Evolutionary conservation across 306 rosid species (phyloP).

Genomic region (Rosa chinensis): DNA sequence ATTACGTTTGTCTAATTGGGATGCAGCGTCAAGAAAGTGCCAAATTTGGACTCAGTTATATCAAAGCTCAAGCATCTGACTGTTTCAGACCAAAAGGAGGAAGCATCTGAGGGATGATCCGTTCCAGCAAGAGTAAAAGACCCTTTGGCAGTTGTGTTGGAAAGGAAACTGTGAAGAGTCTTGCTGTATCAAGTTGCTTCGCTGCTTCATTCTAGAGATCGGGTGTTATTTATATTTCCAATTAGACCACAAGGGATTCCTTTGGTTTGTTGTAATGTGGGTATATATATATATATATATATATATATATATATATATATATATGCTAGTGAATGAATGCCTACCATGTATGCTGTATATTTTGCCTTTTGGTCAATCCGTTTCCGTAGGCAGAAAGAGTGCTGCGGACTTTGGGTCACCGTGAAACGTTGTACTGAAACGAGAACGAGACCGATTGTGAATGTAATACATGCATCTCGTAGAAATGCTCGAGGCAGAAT

Average conservation of each 20-base stretch:
- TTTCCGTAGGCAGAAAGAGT: background rate
- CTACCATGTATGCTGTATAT: background rate
- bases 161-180: background rate
- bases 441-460: too few relatives aligned
- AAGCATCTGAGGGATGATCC: background rate
- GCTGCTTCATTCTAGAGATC: background rate
- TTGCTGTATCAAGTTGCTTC: background rate
- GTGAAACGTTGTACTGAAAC: too few relatives aligned
- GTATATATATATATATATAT: background rate
- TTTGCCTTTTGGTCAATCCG: background rate
- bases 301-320: background rate
- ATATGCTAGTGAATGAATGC: background rate
- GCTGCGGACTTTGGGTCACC: too few relatives aligned
- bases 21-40: slow-evolving; percentile 41
- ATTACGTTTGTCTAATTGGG: background rate
- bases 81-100: background rate
- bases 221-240: background rate
- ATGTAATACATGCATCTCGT: too few relatives aligned
- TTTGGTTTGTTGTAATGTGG: background rate
- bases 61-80: slow-evolving; percentile 30
- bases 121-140: background rate
- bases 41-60: slow-evolving; percentile 44
- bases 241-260: background rate
- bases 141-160: background rate
- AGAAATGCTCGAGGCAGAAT: too few relatives aligned